phyloP scores from a whole-genome alignment of 1,284 basidiomycete genomes.

The Naganishia sp. region DNA sequence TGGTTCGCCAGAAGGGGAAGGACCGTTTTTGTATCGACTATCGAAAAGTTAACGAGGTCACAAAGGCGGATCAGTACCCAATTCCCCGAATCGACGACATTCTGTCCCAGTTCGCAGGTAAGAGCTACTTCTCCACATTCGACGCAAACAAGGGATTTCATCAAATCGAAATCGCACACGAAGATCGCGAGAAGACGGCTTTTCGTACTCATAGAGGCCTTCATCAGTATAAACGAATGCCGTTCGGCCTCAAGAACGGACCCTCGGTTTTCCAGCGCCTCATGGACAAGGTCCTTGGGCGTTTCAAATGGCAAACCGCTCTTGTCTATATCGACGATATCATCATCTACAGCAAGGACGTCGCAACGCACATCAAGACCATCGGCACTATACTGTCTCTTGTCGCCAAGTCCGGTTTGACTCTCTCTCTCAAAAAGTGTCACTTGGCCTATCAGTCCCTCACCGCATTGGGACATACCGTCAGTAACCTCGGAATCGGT shows the following conservation, averaged over 20 bases:
- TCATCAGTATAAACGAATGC: constrained; percentile 55
- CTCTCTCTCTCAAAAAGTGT: constrained; percentile 26
- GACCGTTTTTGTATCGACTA: constrained; percentile 51
- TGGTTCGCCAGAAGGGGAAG: constrained; percentile 48
- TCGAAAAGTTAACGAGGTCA: constrained; percentile 47
- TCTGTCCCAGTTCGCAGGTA: constrained; percentile 48
- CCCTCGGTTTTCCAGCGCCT: constrained; percentile 54
- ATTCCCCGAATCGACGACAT: constrained; percentile 55
- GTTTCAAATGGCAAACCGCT: constrained; percentile 53
- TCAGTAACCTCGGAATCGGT: constrained; percentile 33
- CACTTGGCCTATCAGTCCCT: constrained; percentile 29
- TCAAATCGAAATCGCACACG: constrained; percentile 48
- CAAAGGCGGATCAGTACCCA: constrained; percentile 55
- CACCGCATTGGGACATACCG: constrained; percentile 21
- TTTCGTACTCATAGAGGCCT: constrained; percentile 55
- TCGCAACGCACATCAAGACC: constrained; percentile 40
- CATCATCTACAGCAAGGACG: constrained; percentile 33
- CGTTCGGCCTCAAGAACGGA: constrained; percentile 55
- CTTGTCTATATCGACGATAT: constrained; percentile 34
- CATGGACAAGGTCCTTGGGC: constrained; percentile 35
- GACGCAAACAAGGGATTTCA: constrained; percentile 56
- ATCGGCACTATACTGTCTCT: constrained; percentile 17
- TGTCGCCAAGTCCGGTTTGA: constrained; percentile 28
- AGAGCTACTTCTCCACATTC: constrained; percentile 49
- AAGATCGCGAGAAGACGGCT: constrained; percentile 51